Evolutionary conservation across 2,329 filamentous ascomycete genomes (phyloP).

Genomic region (Orbilia javanica): DNA sequence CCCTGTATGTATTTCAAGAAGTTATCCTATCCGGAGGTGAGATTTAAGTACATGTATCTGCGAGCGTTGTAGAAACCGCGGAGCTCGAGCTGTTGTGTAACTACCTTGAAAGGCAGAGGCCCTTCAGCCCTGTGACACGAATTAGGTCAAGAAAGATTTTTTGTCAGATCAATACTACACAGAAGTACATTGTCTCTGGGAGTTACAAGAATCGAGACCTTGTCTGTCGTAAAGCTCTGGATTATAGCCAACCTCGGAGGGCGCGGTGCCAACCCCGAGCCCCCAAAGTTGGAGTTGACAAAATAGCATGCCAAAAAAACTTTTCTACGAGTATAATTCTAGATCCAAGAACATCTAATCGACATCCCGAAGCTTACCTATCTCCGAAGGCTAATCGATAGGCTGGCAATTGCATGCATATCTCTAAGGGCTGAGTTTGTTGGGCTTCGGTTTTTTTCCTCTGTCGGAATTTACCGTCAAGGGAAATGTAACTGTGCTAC

Average conservation of each 20-base stretch:
- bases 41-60: background rate
- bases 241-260: no score
- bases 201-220: no score
- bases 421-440: background rate
- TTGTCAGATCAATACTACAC: background rate
- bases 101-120: background rate
- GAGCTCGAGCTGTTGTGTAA: constrained; percentile 20
- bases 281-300: background rate
- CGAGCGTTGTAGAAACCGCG: background rate
- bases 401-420: background rate
- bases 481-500: background rate
- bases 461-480: background rate
- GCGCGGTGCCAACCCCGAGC: background rate
- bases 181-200: no score
- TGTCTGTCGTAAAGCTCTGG: background rate
- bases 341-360: background rate
- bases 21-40: background rate
- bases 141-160: background rate
- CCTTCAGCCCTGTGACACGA: background rate
- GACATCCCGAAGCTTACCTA: constrained; percentile 2
- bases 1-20: background rate
- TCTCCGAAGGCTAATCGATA: background rate
- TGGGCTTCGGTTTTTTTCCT: background rate
- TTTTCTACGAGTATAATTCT: background rate
- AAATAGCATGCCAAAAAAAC: background rate